These are phyloP conservation scores for Uncinocarpus reesii DNA, from an alignment of 2,329 filamentous ascomycete genomes.

Conservation along the genomic window DNA sequence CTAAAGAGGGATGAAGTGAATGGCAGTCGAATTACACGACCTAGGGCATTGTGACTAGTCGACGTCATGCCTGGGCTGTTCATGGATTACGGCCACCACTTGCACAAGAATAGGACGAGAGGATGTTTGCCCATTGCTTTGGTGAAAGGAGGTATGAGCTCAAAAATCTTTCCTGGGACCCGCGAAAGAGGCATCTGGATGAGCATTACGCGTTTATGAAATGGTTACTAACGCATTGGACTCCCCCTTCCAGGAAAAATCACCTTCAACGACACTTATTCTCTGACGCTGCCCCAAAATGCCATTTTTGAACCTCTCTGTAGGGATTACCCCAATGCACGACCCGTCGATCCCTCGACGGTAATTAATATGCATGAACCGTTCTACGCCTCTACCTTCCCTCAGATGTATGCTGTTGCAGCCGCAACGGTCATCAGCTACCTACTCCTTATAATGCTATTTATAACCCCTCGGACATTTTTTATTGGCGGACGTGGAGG, in stretches of 20 bases:
- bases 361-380: slow-evolving; percentile 65
- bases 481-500: slow-evolving; percentile 62
- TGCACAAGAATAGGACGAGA: slow-evolving; percentile 6
- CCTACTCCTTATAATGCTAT: slow-evolving; percentile 83
- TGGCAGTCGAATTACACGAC: slow-evolving; percentile 1
- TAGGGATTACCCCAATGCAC: slow-evolving; percentile 21
- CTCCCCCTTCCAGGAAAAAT: slow-evolving; percentile 36
- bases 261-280: slow-evolving; percentile 33
- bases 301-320: slow-evolving; percentile 43
- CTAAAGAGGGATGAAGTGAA: slow-evolving; percentile 3
- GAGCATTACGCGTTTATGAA: no score
- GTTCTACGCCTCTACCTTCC: slow-evolving; percentile 88
- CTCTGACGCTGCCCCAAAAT: slow-evolving; percentile 39
- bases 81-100: not conserved
- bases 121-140: slow-evolving; percentile 1
- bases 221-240: no score
- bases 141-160: slow-evolving; percentile 9
- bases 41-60: not conserved
- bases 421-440: slow-evolving; percentile 85
- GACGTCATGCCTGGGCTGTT: slow-evolving; percentile 4
- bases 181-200: not conserved
- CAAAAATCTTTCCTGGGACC: not conserved
- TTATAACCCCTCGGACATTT: slow-evolving; percentile 90
- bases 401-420: slow-evolving; percentile 85
- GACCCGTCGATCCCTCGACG: slow-evolving; percentile 34